Base-by-base conservation (phyloP, 495 filamentous ascomycete species). In the Amniculicola lignicola region DNA sequence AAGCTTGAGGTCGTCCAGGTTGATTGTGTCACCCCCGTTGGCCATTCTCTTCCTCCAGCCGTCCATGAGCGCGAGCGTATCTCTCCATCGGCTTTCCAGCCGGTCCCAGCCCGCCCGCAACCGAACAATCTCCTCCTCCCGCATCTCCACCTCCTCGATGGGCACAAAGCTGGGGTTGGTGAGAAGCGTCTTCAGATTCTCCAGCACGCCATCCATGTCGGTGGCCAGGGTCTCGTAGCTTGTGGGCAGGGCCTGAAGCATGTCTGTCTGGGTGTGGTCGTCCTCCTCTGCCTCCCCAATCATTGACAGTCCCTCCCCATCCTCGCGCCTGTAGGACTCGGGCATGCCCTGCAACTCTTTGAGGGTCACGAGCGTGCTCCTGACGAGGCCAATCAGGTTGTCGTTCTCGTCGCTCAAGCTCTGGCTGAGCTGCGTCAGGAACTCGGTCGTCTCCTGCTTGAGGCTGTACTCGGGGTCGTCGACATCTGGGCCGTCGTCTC, bases 91-190 rank as follows among this genome's bases (percentile, higher is more conserved):
- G 14, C 75, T 77, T 70, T 96, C 90, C 86, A 97, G 90, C 68
- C 84, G 89, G 68, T 91, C 88, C 83, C 90, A 94, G 19, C 89
- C 88, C 51, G 86, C 81, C 23, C 87, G 82, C 11, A 97, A 73
- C 55, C 86, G 75, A 18, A 79, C 75, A 53, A 98, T 96, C 63
- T 95, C 91, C 37, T 94, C 87, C 54, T 98, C 92, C 24, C 92
- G 81, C 15, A 91, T 74, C 54, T 90, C 88, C 5, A 96, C 88
- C 68, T 96, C 85, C 66, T 97, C 94, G n/a, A 98, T 77, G 0
- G 93, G 88, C 25, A 96, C 93, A 69, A 97, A 98, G 7, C 88
- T 92, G 4, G 93, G 93, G 58, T 96, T 96, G 10, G 91, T 95
- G 23, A 98, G 75, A 29, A 98, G 76, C 3, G 78, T 87, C 57